Evolutionary conservation across 352 stramenopile species (phyloP).

Genomic region (Phytopythium delawarense): DNA sequence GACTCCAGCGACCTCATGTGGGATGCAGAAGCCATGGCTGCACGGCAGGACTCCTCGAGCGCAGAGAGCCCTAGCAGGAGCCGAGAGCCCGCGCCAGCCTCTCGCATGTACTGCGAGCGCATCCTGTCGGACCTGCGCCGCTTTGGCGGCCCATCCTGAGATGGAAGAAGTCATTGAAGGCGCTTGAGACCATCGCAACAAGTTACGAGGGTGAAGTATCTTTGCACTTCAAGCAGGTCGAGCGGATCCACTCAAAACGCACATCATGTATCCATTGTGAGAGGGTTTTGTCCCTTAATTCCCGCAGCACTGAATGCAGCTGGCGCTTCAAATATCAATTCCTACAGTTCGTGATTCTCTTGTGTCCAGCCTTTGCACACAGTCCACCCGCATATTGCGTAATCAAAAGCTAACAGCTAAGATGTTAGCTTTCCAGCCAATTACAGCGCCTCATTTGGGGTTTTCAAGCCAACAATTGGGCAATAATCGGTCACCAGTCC

Average conservation of each 20-base stretch:
- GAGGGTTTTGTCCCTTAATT: neutral
- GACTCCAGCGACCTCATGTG: slow-evolving; percentile 32
- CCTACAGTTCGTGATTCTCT: neutral
- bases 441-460: neutral
- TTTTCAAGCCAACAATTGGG: neutral
- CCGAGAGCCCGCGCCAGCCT: neutral
- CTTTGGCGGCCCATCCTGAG: neutral
- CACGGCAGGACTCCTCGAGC: neutral
- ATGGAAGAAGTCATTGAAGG: neutral
- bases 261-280: neutral
- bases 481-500: neutral
- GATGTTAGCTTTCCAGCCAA: neutral
- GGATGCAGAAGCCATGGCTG: slow-evolving; percentile 23
- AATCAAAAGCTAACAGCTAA: neutral
- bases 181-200: neutral
- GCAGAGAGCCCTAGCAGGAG: neutral
- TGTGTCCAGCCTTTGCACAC: neutral
- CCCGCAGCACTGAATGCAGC: neutral
- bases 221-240: neutral
- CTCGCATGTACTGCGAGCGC: slow-evolving; percentile 9
- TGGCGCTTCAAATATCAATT: neutral
- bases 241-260: too few relatives aligned
- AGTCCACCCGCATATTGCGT: neutral
- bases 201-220: neutral
- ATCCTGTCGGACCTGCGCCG: slow-evolving; percentile 9